Evolutionary conservation across 2,329 filamentous ascomycete genomes (phyloP).

Genomic region (Fusarium secorum): DNA sequence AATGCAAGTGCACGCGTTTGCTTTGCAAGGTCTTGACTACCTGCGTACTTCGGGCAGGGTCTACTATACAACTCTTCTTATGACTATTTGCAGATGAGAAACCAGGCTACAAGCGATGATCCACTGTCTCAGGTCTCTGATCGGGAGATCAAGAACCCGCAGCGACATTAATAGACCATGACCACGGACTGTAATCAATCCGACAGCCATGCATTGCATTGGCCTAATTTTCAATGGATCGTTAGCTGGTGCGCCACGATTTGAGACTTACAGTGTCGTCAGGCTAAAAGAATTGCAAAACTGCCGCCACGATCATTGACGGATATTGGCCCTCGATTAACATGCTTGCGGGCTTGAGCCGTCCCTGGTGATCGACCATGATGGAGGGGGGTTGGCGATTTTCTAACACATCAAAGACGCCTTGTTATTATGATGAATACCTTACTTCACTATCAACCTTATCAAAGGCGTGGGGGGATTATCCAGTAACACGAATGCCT

Average conservation of each 20-base stretch:
- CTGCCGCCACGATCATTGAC: neutral
- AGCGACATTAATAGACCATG: conserved; percentile 2
- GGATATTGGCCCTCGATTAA: neutral
- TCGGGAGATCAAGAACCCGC: conserved; percentile 20
- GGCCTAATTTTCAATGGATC: conserved; percentile 21
- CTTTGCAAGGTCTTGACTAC: neutral
- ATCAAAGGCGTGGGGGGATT: neutral
- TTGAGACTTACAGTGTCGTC: neutral
- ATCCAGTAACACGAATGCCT: neutral
- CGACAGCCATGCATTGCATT: conserved; percentile 8
- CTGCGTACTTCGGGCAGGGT: conserved; percentile 10
- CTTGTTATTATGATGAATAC: neutral
- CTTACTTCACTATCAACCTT: neutral
- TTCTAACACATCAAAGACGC: neutral
- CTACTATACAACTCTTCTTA: conserved; percentile 8
- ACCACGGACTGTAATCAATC: neutral
- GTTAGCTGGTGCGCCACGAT: conserved; percentile 20
- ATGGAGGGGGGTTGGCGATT: neutral
- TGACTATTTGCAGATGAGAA: conserved; percentile 1
- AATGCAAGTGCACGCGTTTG: conserved; percentile 2
- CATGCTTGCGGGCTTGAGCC: neutral
- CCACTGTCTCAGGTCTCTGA: conserved; percentile 41
- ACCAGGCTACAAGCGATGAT: conserved; percentile 9
- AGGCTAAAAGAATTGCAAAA: neutral
- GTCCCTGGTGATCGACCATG: neutral